phyloP scores from a whole-genome alignment of 148 eudicot species.

The Dianthus caryophyllus region DNA sequence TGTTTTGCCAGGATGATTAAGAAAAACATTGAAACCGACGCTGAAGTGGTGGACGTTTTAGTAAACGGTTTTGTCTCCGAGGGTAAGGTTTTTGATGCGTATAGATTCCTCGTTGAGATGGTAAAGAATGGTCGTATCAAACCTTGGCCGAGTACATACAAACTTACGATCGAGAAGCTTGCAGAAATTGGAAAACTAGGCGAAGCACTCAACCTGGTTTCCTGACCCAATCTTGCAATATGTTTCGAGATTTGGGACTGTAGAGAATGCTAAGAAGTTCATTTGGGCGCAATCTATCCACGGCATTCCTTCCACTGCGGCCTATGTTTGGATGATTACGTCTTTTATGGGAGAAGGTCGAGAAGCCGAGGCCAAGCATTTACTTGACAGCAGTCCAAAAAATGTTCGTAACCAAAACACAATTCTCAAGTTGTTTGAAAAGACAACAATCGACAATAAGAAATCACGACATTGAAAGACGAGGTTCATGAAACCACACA shows the following conservation, averaged over 20 bases:
- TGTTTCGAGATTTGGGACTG: constrained; percentile 58
- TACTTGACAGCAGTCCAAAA: constrained; percentile 59
- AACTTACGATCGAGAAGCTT: constrained; percentile 56
- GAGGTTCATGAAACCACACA: background rate
- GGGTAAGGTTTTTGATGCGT: constrained; percentile 47
- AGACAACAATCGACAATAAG: background rate
- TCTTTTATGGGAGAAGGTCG: constrained; percentile 64
- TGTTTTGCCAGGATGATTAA: constrained; percentile 61
- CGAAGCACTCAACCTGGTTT: constrained; percentile 61
- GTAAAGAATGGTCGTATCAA: constrained; percentile 40
- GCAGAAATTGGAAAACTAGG: constrained; percentile 44
- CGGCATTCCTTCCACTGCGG: constrained; percentile 44
- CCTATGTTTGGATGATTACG: constrained; percentile 45
- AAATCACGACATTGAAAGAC: background rate
- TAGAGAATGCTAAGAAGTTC: constrained; percentile 62
- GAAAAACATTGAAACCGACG: constrained; percentile 51
- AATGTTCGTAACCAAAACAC: constrained; percentile 47
- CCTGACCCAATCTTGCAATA: constrained; percentile 54
- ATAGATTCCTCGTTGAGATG: constrained; percentile 55
- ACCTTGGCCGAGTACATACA: constrained; percentile 82
- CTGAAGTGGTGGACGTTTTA: constrained; percentile 60
- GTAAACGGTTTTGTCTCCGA: constrained; percentile 51
- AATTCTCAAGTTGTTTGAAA: constrained; percentile 46
- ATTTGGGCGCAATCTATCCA: constrained; percentile 40
- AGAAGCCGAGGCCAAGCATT: constrained; percentile 73